Evolutionary conservation across 202 grass and related monocot genomes (phyloP), one percentile per base, ranked within the genome.

Genomic region (Eragrostis tef): DNA sequence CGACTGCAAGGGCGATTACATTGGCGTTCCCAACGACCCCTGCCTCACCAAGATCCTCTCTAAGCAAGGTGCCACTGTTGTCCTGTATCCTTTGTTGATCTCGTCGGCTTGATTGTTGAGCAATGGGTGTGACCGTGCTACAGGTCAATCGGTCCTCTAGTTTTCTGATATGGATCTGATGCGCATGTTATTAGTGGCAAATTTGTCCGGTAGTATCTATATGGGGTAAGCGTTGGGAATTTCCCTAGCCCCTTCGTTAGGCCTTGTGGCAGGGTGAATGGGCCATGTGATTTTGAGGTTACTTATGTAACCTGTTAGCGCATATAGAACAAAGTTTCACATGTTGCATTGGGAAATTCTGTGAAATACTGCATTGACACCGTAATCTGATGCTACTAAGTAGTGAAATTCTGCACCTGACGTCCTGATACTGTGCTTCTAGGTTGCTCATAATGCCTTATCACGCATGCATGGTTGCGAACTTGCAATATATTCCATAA

Each of bases 1-100:
- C 81, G 88, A 94, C 50, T 97, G 91, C 79, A 85, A 67, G 81
- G 91, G 91, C 48, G 94, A 97, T 62, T 97, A 97, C 81, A 81
- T 97, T 74, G 92, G 92, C 70, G 79, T 97, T 19, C 67, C 84
- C 58, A 88, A 64, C 84, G 96, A 99, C 64, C 83, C 93, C n/a
- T 84, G 79, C 81, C 90, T 98, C 66, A 66, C 85, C 49, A 98
- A 89, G 80, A 93, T 98, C 77, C 84, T 99, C 67, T 70, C 87
- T 71, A 99, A 99, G 77, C 90, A 99, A 96, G 93, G 90, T 96
- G 67, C 31, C 25, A 7, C 0, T 13, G 21, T 0, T 19, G 3
- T 27, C 34, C 11, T 43, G 8, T 39, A 0, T 49, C 11, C 34
- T 47, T 29, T 64, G 11, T 21, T 48, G 6, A 41, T 72, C 21